Evolutionary conservation across 2,329 filamentous ascomycete species (phyloP).

Genomic region (Fusarium lyarnte): DNA sequence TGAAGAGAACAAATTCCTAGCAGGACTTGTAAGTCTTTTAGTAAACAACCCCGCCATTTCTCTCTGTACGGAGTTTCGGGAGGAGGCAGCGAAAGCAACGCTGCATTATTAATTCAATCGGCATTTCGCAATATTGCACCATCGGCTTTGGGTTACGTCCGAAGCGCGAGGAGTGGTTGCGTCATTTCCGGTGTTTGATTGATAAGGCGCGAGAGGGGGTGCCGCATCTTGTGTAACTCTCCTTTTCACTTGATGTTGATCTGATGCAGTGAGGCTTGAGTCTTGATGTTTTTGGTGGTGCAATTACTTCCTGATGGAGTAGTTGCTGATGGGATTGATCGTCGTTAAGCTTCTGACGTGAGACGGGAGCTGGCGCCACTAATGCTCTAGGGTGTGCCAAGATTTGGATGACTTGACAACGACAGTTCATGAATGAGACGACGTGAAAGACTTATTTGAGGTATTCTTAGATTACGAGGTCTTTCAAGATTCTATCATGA

Average conservation of each 20-base stretch:
- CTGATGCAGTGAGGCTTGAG: not conserved
- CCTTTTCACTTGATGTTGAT: not conserved
- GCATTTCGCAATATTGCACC: not conserved
- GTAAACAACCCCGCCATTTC: not conserved
- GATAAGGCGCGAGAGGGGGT: not conserved
- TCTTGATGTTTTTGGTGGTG: not conserved
- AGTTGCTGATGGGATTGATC: not conserved
- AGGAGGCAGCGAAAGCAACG: not conserved
- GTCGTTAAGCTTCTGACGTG: slow-evolving; percentile 21
- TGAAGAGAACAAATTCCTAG: not conserved
- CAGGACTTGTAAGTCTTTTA: not conserved
- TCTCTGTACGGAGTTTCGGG: not conserved
- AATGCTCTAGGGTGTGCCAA: not conserved
- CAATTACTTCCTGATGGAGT: slow-evolving; percentile 1
- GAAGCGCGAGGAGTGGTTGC: slow-evolving; percentile 16
- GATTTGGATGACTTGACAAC: not conserved
- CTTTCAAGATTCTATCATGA: not conserved
- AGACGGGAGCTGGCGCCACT: slow-evolving; percentile 3
- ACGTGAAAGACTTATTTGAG: rapidly evolving
- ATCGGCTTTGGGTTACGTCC: slow-evolving; percentile 5
- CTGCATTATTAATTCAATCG: slow-evolving; percentile 8
- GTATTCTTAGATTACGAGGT: rapidly evolving
- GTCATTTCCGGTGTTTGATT: not conserved
- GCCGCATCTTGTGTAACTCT: not conserved
- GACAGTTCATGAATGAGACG: not conserved